Base-by-base conservation (phyloP, 176 grass and related monocot species). In the Raddia guianensis region DNA sequence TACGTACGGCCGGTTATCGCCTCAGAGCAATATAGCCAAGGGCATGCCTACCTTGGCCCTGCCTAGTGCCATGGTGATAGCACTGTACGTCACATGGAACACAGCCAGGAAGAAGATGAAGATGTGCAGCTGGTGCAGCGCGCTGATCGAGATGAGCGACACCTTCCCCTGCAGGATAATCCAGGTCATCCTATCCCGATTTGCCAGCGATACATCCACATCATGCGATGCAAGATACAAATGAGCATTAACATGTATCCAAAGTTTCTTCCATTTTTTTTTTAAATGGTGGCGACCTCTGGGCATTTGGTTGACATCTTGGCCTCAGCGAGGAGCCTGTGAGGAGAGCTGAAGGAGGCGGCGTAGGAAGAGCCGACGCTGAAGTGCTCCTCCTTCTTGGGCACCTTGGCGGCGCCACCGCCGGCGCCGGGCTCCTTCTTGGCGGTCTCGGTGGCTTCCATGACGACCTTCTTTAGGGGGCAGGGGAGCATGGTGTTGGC, bases 21-120 rank as follows among this genome's bases (percentile, higher is more conserved):
- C 27, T 27, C 27, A 40, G 37, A 40, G 37, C 37, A 40, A 5
- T 40, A 5, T 40, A 40, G 37, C 37, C 3, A 40, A 40, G 8
- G 56, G 7, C n/a, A 32, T n/a, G 6, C 12, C 19, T 21, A 97
- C 91, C 95, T 98, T 98, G 68, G 86, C 90, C 77, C 96, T 95
- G 58, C 96, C 96, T 6, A 95, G 75, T 21, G 92, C 86, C 96
- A 95, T 98, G 10, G 96, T 98, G 74, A 85, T 51, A 49, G 92
- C 96, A 43, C 92, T 98, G 82, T 88, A 89, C 2, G 65, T 19
- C 14, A 98, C 92, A 76, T 99, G 96, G 82, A 95, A 95, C 56
- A 92, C 90, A 12, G 92, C 96, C 3, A 99, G 85, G 84, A 99
- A 99, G 86, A 99, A 99, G 90, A 99, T 95, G 88, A 99, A 99